Percentiles rank a stretch among this genome's conserved stretches.
phyloP scores from a whole-genome alignment of 805 yeast genomes.

The Zygosaccharomyces rouxii region DNA sequence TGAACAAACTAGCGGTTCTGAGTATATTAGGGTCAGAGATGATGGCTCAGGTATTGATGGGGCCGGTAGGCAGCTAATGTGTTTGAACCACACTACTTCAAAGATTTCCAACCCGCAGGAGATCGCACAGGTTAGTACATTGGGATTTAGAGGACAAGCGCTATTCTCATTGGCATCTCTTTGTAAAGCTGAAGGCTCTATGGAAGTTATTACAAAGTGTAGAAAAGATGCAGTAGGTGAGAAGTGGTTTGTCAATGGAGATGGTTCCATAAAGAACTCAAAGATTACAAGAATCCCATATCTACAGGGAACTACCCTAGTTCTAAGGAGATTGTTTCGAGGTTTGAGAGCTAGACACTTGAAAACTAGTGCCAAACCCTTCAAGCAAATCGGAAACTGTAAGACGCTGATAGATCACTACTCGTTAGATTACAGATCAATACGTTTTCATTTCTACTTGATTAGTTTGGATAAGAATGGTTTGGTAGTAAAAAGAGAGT shows the following conservation, averaged over 20 bases:
- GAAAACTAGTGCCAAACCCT: slow-evolving; percentile 27
- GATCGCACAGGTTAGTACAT: slow-evolving; percentile 29
- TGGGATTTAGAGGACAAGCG: slow-evolving; percentile 53
- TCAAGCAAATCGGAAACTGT: slow-evolving; percentile 25
- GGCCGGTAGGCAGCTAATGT: slow-evolving; percentile 34
- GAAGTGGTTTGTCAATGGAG: slow-evolving; percentile 35
- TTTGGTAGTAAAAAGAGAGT: slow-evolving; percentile 13
- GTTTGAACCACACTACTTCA: slow-evolving; percentile 41
- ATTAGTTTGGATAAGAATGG: slow-evolving; percentile 22
- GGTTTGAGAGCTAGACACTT: slow-evolving; percentile 36
- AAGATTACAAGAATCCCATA: slow-evolving; percentile 25
- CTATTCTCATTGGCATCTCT: slow-evolving; percentile 38
- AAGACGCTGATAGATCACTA: slow-evolving; percentile 31
- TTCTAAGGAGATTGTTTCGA: slow-evolving; percentile 32
- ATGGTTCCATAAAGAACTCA: slow-evolving; percentile 27
- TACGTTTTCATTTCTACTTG: slow-evolving; percentile 32
- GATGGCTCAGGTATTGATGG: slow-evolving; percentile 39
- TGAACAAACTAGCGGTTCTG: slow-evolving; percentile 37
- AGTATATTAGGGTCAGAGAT: slow-evolving; percentile 35
- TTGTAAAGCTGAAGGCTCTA: slow-evolving; percentile 20
- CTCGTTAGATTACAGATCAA: slow-evolving; percentile 29
- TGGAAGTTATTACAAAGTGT: slow-evolving; percentile 35
- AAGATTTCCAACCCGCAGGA: slow-evolving; percentile 35
- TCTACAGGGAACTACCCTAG: slow-evolving; percentile 37
- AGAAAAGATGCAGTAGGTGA: slow-evolving; percentile 32